phyloP scores from a whole-genome alignment of 2,329 filamentous ascomycete genomes.

The Phaeoacremonium minimum region DNA sequence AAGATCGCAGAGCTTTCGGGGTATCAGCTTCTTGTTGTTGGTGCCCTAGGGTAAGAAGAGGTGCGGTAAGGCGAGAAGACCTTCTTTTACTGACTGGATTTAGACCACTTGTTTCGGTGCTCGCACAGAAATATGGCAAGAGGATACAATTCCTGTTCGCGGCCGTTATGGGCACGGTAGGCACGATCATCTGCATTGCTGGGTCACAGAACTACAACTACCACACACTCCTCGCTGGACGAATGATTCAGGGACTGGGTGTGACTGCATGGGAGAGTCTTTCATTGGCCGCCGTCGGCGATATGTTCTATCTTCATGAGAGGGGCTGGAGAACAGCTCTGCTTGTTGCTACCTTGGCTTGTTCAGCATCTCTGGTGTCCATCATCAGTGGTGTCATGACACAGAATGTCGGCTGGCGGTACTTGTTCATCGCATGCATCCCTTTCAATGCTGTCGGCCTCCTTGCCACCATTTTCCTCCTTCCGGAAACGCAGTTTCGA shows the following conservation, averaged over 20 bases:
- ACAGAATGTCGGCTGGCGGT: conserved; percentile 19
- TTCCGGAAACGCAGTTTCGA: conserved; percentile 21
- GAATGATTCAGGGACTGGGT: conserved; percentile 23
- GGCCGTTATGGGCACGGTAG: conserved; percentile 18
- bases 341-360: conserved; percentile 22
- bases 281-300: conserved; percentile 23
- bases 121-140: conserved; percentile 27
- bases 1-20: conserved; percentile 13
- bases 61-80: not conserved
- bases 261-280: conserved; percentile 26
- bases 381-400: conserved; percentile 21
- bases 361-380: conserved; percentile 20
- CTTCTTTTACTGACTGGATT: conserved; percentile 1
- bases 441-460: conserved; percentile 20
- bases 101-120: conserved; percentile 20
- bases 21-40: conserved; percentile 14
- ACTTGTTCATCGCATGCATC: conserved; percentile 21
- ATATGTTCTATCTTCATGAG: conserved; percentile 26
- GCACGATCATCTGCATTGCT: conserved; percentile 19
- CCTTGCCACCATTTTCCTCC: conserved; percentile 16
- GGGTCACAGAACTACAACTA: conserved; percentile 18
- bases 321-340: conserved; percentile 21
- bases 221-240: conserved; percentile 23
- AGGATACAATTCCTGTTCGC: conserved; percentile 26
- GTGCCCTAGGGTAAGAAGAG: conserved; percentile 8